Conservation (phyloP, 2,329 filamentous ascomycete genomes). For the Zelopaecilomyces penicillatus region DNA sequence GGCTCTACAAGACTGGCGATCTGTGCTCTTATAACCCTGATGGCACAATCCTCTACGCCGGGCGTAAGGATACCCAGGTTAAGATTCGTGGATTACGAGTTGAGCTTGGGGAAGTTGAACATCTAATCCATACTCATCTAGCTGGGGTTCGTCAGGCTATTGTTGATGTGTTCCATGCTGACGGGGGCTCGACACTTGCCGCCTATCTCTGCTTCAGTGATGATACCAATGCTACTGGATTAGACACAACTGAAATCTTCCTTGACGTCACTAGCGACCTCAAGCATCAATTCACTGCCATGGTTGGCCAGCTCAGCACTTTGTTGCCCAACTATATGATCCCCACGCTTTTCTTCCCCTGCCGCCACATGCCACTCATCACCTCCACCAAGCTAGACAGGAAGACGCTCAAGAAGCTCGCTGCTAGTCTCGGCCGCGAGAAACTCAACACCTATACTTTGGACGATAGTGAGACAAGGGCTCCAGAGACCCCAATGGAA, state of each 20-base stretch:
- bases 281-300: conserved; percentile 3
- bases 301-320: no score
- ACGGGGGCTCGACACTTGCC: conserved; percentile 1
- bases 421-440: no score
- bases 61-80: not conserved
- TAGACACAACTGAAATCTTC: no score
- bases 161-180: not conserved
- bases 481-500: not conserved
- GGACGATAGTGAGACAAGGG: not conserved
- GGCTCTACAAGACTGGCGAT: not conserved
- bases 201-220: conserved; percentile 3
- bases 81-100: not conserved
- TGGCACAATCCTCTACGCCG: not conserved
- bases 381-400: no score
- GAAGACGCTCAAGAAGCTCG: no score
- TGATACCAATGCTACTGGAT: not conserved
- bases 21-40: not conserved
- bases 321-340: no score
- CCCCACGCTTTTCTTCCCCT: no score
- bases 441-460: not conserved
- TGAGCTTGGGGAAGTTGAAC: conserved; percentile 1
- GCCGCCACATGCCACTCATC: no score
- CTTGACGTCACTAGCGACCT: not conserved
- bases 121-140: conserved; percentile 1
- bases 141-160: not conserved